These are phyloP conservation scores for Didymella keratinophila DNA, from an alignment of 2,329 filamentous ascomycete species.

Conservation along the genomic window DNA sequence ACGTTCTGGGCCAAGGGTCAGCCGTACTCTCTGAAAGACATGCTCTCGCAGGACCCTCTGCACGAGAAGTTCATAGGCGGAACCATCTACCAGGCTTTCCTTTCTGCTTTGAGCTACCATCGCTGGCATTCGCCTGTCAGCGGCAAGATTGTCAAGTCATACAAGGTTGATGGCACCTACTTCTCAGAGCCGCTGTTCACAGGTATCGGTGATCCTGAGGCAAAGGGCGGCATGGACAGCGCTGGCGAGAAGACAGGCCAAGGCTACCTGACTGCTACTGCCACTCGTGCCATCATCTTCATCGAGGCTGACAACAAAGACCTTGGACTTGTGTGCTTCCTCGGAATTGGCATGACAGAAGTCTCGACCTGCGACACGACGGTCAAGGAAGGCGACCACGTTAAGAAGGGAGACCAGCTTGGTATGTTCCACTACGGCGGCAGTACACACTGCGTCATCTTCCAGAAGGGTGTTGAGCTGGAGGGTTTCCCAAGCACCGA, in stretches of 20 bases:
- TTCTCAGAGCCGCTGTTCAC: slow-evolving; percentile 68
- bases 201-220: slow-evolving; percentile 50
- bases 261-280: slow-evolving; percentile 72
- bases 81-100: slow-evolving; percentile 75
- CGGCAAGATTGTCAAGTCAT: slow-evolving; percentile 66
- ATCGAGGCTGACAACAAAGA: slow-evolving; percentile 72
- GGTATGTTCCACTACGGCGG: slow-evolving; percentile 87
- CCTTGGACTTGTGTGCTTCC: slow-evolving; percentile 74
- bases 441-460: slow-evolving; percentile 72
- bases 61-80: slow-evolving; percentile 66
- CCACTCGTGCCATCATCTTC: slow-evolving; percentile 73
- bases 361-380: slow-evolving; percentile 77
- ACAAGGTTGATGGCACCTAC: slow-evolving; percentile 70
- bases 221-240: slow-evolving; percentile 49
- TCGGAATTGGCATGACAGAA: slow-evolving; percentile 79
- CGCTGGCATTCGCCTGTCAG: slow-evolving; percentile 75
- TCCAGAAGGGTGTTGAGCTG: slow-evolving; percentile 63
- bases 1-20: slow-evolving; percentile 74
- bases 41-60: slow-evolving; percentile 66
- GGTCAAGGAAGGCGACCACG: slow-evolving; percentile 68
- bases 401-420: slow-evolving; percentile 74
- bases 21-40: slow-evolving; percentile 70
- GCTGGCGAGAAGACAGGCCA: slow-evolving; percentile 62
- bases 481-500: slow-evolving; percentile 40
- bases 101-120: slow-evolving; percentile 73